Evolutionary conservation across 2,329 filamentous ascomycete species (phyloP), one percentile per base, ranked within the genome.

Genomic region (Clonostachys byssicola): DNA sequence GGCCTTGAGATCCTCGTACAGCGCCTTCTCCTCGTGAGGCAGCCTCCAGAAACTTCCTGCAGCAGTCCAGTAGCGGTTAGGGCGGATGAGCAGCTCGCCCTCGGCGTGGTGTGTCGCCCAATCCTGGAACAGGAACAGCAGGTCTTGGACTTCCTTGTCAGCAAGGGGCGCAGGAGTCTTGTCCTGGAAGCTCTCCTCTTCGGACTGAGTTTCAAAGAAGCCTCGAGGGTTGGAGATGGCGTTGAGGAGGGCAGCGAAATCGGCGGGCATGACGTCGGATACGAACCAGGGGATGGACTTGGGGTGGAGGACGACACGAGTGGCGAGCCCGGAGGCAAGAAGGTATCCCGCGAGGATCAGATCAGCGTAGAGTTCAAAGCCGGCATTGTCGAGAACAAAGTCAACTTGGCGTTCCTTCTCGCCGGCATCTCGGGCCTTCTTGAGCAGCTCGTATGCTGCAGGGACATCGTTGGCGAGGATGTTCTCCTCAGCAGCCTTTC

Each of bases 11-110:
- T 97, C 92, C 6, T 88, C 77, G 44, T 82, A 78, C 12, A 97
- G 70, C 18, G 78, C 75, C 3, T 81, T 78, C 2, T 83, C 88
- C 17, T 81, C 75, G 13, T 73, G 66, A 0, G 91, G 91, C 50
- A 97, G 66, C 30, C 90, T 79, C 92, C 94, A 97, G 71, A 86
- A 97, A 60, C 88, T 89, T 3, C 90, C 90, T 0, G 79, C 83
- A 12, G 88, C 80, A 1, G 92, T 97, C 94, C 94, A 99, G 75
- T 96, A 96, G 23, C 77, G 66, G 66, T 95, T 94, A 1, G 92
- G 86, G 5, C 92, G 81, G 45, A 97, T 75, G 41, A 89, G 79
- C 41, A 97, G 72, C 66, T 92, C 83, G 7, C 92, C 92, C 60
- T 96, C 89, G 10, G 81, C 81, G 57, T 97, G 90, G 59, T 92